Conservation (phyloP, 208 protist species). For the Leishmania mexicana region DNA sequence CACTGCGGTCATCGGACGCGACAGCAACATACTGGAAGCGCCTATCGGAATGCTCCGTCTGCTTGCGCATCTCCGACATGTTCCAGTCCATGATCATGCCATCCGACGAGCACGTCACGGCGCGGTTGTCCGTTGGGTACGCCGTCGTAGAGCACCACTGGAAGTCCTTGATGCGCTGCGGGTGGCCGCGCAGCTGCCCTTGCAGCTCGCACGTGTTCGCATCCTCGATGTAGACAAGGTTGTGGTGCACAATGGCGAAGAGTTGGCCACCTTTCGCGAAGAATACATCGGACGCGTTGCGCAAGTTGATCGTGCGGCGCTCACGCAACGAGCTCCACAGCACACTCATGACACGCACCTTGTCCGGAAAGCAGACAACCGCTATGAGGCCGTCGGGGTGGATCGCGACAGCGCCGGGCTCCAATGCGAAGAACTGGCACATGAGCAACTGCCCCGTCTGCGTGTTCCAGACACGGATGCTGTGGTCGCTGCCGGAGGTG, state of each 20-base stretch:
- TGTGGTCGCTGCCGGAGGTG: conserved; percentile 91
- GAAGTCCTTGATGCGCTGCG: conserved; percentile 86
- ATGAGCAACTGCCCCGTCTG: conserved; percentile 87
- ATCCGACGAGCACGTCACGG: conserved; percentile 92
- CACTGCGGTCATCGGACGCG: conserved; percentile 77
- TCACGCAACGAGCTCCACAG: conserved; percentile 93
- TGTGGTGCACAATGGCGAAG: conserved; percentile 94
- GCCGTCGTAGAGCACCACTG: conserved; percentile 83
- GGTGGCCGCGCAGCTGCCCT: conserved; percentile 94
- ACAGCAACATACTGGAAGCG: conserved; percentile 90
- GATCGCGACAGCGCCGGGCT: conserved; percentile 90
- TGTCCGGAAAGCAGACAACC: conserved; percentile 95
- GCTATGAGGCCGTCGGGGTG: conserved; percentile 95
- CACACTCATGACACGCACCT: conserved; percentile 95
- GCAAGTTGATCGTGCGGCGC: conserved; percentile 88
- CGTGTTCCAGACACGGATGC: conserved; percentile 96
- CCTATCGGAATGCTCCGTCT: conserved; percentile 91
- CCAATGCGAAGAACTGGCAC: conserved; percentile 82
- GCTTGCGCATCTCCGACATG: conserved; percentile 83
- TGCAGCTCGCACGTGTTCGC: conserved; percentile 93
- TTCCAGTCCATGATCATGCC: conserved; percentile 96
- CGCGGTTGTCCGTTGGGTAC: conserved; percentile 91
- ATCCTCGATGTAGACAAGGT: conserved; percentile 94
- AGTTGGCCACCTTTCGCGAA: conserved; percentile 95
- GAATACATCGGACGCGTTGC: conserved; percentile 83